Base-by-base conservation (phyloP, 306 rosid species). In the Prinsepia uniflora region DNA sequence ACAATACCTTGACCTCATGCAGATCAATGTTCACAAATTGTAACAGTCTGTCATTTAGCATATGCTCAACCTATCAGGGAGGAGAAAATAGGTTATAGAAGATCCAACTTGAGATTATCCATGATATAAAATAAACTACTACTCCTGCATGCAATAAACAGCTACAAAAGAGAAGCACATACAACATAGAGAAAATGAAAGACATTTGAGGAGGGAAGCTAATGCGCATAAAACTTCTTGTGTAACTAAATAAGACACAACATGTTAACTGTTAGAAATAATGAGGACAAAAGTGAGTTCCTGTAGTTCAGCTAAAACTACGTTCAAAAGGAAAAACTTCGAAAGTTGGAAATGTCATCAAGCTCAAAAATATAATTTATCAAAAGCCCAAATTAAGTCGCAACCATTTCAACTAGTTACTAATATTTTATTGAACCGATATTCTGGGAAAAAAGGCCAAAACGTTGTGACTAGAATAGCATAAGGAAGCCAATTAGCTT, bases 41-140 rank as follows among this genome's bases (percentile, higher is more conserved):
- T 67, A 89, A 87, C 80, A 95, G 85, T 86, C 99, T 91, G 86
- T 95, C 99, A 72, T 95, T 95, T 75, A 95, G 88, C 90, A 95
- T 91, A 79, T 87, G 97, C 82, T 95, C 99, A 82, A 95, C 96
- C 99, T 95, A 91, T 71, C 46, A 60, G 40, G 70, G 8, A 34
- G 67, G 67, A 63, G 61, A 79, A 72, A 46, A 68, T 55, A 72
- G 40, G 80, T 87, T 78, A 83, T 44, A 78, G 60, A 70, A 68
- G 7, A 64, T 57, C 65, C 76, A 68, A 49, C 64, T 47, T 64
- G 17, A 41, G 62, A 60, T 22, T 40, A 14, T 24, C 64, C 59
- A 44, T n/a, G 30, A 42, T 18, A 42, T 9, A 4, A 44, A 63
- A 63, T n/a, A 17, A 63, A 63, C 30, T n/a, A 24, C 34, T 44